Conservation (phyloP, 257 asterid genomes). For the Salvia miltiorrhiza region DNA sequence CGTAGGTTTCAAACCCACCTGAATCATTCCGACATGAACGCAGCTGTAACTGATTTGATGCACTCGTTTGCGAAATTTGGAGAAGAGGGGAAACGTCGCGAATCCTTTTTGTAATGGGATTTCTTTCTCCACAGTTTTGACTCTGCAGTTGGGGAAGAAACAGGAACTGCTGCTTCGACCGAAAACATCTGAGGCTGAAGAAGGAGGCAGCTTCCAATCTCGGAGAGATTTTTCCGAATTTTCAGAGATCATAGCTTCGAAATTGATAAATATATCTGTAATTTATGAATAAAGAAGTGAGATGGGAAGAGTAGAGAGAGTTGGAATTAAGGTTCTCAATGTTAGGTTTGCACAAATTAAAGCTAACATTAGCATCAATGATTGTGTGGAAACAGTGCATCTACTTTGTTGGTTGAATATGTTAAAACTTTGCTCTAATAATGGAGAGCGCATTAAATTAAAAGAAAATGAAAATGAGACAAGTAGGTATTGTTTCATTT, state of each 20-base stretch:
- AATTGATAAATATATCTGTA: too few species aligned
- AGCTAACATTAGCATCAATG: neutral
- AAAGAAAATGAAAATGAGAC: too few species aligned
- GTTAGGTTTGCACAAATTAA: neutral
- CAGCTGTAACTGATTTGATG: neutral
- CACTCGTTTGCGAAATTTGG: neutral
- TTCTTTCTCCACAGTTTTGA: neutral
- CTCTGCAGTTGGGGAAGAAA: neutral
- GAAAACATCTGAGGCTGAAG: neutral
- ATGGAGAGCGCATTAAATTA: too few species aligned
- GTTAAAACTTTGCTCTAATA: neutral
- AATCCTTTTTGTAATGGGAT: neutral
- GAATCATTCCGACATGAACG: neutral
- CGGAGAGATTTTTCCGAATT: neutral
- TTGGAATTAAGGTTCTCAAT: too few species aligned
- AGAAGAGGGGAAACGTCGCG: neutral
- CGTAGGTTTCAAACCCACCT: neutral
- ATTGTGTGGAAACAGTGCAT: neutral
- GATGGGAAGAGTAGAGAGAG: too few species aligned
- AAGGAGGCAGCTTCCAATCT: neutral
- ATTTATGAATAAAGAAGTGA: too few species aligned
- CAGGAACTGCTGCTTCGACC: neutral
- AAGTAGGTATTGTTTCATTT: too few species aligned
- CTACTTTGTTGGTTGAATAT: neutral
- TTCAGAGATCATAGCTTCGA: neutral